A percentile compares a stretch with the other conserved stretches of the same genome.
phyloP scores from a whole-genome alignment of 2,329 filamentous ascomycete species.

The Orbilia brochopaga region DNA sequence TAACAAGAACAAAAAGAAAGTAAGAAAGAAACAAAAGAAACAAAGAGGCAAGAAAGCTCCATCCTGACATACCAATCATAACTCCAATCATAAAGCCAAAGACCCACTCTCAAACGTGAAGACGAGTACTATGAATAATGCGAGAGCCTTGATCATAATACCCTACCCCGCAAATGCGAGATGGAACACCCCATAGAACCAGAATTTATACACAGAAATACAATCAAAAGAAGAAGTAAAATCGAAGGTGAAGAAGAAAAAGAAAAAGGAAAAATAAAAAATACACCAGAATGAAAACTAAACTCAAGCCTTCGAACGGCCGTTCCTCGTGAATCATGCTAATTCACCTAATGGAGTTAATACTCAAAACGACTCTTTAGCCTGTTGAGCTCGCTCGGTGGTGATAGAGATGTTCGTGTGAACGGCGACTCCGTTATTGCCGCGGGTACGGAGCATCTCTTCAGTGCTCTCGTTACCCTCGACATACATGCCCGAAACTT shows the following conservation, averaged over 20 bases:
- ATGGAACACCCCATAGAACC: too few species aligned
- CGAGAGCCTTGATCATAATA: too few species aligned
- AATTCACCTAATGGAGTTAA: background rate
- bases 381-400: conserved; percentile 24
- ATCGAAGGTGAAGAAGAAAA: background rate
- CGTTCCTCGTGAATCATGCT: background rate
- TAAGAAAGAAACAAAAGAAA: too few species aligned
- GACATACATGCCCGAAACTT: conserved; percentile 39
- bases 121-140: too few species aligned
- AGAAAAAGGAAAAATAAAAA: background rate
- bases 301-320: conserved; percentile 13
- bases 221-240: background rate
- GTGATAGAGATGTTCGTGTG: conserved; percentile 48
- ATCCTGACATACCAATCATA: too few species aligned
- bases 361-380: conserved; percentile 41
- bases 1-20: too few species aligned
- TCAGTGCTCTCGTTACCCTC: conserved; percentile 47
- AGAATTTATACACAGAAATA: too few species aligned
- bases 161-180: too few species aligned
- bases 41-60: too few species aligned
- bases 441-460: conserved; percentile 34
- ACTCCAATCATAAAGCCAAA: too few species aligned
- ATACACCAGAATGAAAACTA: conserved; percentile 2
- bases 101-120: too few species aligned
- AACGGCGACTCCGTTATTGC: conserved; percentile 31